Percentiles rank a stretch among this genome's conserved stretches.
phyloP scores from a whole-genome alignment of 345 rosid species.

The Eucalyptus melliodora region DNA sequence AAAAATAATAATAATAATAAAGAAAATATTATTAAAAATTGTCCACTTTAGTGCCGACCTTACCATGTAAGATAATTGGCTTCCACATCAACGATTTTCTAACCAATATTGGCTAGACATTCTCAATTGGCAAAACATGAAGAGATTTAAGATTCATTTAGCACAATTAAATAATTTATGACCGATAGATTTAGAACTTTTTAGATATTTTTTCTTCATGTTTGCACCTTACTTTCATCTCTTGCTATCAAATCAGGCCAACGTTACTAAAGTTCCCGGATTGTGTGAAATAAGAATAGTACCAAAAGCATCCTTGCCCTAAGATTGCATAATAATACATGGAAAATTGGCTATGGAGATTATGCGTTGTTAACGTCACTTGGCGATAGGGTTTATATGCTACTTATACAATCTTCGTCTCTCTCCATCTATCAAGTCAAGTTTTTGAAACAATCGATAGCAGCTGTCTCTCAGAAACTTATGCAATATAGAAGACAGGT shows the following conservation, averaged over 20 bases:
- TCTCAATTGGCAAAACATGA: background rate
- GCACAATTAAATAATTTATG: too few relatives aligned
- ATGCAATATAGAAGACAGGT: background rate
- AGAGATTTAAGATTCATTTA: too few relatives aligned
- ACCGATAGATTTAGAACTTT: too few relatives aligned
- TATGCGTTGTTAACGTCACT: rapidly evolving
- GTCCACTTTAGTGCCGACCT: rapidly evolving
- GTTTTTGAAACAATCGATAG: rapidly evolving
- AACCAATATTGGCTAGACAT: background rate
- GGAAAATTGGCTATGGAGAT: too few relatives aligned
- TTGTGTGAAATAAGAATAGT: background rate
- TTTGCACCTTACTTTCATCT: background rate
- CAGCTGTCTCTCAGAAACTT: rapidly evolving
- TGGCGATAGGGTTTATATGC: background rate
- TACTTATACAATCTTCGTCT: rapidly evolving
- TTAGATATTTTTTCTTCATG: too few relatives aligned
- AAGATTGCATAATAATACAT: too few relatives aligned
- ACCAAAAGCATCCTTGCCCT: background rate
- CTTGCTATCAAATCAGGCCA: background rate
- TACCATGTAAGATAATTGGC: rapidly evolving
- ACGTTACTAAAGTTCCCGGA: background rate
- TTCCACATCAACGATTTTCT: background rate
- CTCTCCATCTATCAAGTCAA: background rate
- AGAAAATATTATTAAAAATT: too few relatives aligned
- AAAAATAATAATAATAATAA: too few relatives aligned